These are phyloP conservation scores for Arctium lappa DNA, from an alignment of 129 eudicot species.

Conservation along the genomic window DNA sequence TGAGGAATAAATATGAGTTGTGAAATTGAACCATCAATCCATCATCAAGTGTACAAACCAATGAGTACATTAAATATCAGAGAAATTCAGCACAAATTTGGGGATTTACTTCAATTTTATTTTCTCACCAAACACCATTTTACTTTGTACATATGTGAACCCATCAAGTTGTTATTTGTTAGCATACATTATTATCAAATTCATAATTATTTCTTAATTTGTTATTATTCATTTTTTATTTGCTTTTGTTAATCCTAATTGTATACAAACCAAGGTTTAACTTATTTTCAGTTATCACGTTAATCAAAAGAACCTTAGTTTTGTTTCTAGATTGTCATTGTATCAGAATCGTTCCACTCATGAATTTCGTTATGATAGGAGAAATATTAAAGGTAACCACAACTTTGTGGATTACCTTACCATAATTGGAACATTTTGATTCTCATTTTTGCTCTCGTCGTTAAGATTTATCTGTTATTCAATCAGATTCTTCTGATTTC, in stretches of 20 bases:
- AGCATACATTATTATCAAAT: neutral
- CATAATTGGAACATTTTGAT: neutral
- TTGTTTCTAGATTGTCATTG: neutral
- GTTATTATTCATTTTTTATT: too few species aligned
- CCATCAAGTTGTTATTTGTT: neutral
- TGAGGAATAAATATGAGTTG: neutral
- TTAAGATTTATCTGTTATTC: neutral
- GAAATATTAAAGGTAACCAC: neutral
- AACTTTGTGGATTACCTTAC: neutral
- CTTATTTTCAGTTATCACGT: too few species aligned
- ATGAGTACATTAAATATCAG: neutral
- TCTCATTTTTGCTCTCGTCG: neutral
- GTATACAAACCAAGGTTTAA: neutral
- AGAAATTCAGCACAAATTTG: neutral
- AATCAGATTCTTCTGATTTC: neutral
- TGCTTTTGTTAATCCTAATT: neutral
- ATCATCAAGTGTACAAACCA: slow-evolving; percentile 1
- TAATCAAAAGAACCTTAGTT: too few species aligned
- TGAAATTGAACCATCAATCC: neutral
- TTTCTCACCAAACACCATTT: neutral
- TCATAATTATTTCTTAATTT: too few species aligned
- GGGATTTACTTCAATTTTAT: neutral
- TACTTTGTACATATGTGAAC: neutral
- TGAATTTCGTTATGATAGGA: neutral
- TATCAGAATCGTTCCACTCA: neutral